Base-by-base conservation (phyloP, 2,329 filamentous ascomycete species). In the Phyllosticta capitalensis region DNA sequence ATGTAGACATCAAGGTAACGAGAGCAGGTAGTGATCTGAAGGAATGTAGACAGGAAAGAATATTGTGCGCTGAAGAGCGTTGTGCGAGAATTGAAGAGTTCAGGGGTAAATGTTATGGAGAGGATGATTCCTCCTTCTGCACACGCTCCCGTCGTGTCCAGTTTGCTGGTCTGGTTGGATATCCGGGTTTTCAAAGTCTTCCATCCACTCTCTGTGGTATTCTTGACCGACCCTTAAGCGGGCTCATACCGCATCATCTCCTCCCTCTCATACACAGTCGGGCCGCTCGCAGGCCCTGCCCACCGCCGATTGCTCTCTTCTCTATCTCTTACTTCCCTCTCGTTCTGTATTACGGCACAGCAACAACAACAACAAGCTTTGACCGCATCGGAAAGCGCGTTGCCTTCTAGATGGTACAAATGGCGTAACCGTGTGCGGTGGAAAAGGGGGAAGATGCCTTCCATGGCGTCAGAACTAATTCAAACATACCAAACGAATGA, bases 321-420 rank as follows among this genome's bases (percentile, higher is more conserved):
- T 56, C 77, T 67, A 10, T 67, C 68, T 55, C 69, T 68, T 4
- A 79, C 67, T 63, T 79, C 77, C 33, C 74, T 68, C 65, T 79
- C 77, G 62, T 75, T 74, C 64, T 77, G 74, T 56, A 78, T 72
- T 1, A 71, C 67, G 9, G 71, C 68, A 60, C 76, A 78, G 54
- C 70, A 71, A 12, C 70, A 71, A 63, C 76, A 79, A 61, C 73
- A 78, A 24, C 69, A 72, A 1, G 68, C 66, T 21, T 67, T 66
- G 0, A 71, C 59, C 17, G 71, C 60, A 63, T 79, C 77, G 4
- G 67, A 62, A 0, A 62, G 63, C 20, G 71, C 54, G 9, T 65
- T 69, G 1, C 77, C 76, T 24, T 69, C 62, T 0, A 79, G 67
- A n/a, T 74, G 75, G 62, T 79, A 79, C 51, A 67, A 62, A 21